Evolutionary conservation across 768 basidiomycete genomes (phyloP), one percentile per base, ranked within the genome.

Genomic region (Fibroporia radiculosa): DNA sequence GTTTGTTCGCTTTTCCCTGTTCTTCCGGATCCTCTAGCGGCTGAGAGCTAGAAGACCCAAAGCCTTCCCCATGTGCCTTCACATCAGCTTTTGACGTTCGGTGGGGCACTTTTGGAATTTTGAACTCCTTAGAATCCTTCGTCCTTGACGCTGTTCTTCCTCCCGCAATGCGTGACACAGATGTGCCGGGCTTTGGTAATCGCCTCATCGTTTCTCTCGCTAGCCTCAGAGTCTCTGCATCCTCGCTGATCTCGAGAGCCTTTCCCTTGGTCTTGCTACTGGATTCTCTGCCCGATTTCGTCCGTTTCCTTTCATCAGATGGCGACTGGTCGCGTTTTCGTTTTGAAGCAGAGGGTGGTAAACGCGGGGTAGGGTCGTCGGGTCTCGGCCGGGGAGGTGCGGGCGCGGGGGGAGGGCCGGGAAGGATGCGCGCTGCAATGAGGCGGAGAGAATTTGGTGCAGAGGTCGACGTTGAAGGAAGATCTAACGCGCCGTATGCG

Each of bases 331-430:
- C 58, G 31, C 53, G 48, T 18, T 51, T 53, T 35, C 57, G 54
- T 35, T 61, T 60, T 39, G 41, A 8, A 41, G 45, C 20, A 28
- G 50, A 65, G 3, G 84, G 82, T 0, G 84, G 84, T 23, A 72
- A 68, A 14, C 86, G 82, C 6, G 86, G 86, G 4, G 80, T 85
- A 0, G 84, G 86, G 48, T 89, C 86, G 49, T 89, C 86, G 0
- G 86, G 86, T 27, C 86, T 70, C 3, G 81, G 82, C 0, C 66
- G 57, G 5, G 74, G 67, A 22, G 48, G 42, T 8, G 70, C 59
- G 13, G 61, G 55, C 26, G 60, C 50, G 5, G 54, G 54, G 1
- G 66, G 68, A 36, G 71, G 66, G 13, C 61, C 56, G 53, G 73
- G 57, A 7, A 71, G 67, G 48, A 85, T 70, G 31, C 80, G 75